These are phyloP conservation scores for Fagopyrum tataricum DNA, from an alignment of 148 eudicot genomes.

Conservation along the genomic window DNA sequence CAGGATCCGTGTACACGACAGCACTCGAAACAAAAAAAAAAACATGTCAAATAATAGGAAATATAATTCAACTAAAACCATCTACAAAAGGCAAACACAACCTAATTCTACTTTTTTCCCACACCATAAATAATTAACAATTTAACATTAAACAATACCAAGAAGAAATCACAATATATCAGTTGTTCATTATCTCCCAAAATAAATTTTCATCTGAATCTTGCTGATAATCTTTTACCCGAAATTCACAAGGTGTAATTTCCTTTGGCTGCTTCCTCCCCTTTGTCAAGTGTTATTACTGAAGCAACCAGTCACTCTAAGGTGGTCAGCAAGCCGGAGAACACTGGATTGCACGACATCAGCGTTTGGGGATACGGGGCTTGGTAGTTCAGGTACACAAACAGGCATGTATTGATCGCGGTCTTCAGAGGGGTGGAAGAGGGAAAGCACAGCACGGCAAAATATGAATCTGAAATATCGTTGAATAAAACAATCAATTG, in stretches of 20 bases:
- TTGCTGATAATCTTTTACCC: not conserved
- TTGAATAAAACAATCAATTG: not conserved
- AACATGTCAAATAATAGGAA: slow-evolving; percentile 2
- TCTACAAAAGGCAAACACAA: not conserved
- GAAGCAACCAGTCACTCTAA: slow-evolving; percentile 60
- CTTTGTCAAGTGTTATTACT: slow-evolving; percentile 7
- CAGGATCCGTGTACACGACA: not conserved
- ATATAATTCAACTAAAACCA: not conserved
- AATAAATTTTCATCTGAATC: not conserved
- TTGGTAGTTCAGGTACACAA: slow-evolving; percentile 79
- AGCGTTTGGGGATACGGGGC: slow-evolving; percentile 53
- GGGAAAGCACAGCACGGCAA: slow-evolving; percentile 75
- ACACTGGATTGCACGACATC: slow-evolving; percentile 60
- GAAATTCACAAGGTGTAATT: not conserved
- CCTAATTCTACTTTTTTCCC: not conserved
- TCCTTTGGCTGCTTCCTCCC: not conserved
- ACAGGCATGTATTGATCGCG: slow-evolving; percentile 54
- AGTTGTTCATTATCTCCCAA: not conserved
- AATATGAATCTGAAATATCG: slow-evolving; percentile 67
- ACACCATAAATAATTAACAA: slow-evolving; percentile 1
- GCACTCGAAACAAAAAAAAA: not conserved
- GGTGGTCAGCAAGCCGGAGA: slow-evolving; percentile 58
- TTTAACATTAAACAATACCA: not conserved
- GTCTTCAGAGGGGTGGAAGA: slow-evolving; percentile 44
- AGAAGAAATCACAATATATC: not conserved